These are phyloP conservation scores for Madurella fahalii DNA, from an alignment of 2,329 filamentous ascomycete genomes.

Conservation along the genomic window DNA sequence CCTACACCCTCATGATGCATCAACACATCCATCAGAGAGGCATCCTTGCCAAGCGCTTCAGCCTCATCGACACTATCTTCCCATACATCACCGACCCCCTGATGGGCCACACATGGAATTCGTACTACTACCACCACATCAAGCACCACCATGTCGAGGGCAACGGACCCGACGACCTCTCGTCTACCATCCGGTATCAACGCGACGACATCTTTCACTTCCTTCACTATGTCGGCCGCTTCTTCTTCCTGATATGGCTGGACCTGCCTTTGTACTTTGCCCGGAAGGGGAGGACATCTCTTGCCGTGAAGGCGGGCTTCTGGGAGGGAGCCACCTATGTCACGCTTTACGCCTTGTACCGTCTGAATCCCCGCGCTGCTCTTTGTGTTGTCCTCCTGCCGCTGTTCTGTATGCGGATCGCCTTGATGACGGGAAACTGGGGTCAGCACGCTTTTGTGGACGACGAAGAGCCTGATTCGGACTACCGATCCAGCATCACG, in stretches of 20 bases:
- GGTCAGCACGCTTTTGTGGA: constrained; percentile 81
- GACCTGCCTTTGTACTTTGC: constrained; percentile 73
- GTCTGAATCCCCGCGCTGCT: constrained; percentile 51
- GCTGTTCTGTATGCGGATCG: constrained; percentile 61
- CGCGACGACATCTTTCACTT: constrained; percentile 65
- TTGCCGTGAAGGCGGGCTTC: constrained; percentile 43
- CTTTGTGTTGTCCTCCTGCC: constrained; percentile 65
- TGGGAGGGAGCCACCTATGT: constrained; percentile 60
- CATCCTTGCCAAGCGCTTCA: constrained; percentile 49
- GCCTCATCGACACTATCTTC: constrained; percentile 59
- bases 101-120: constrained; percentile 82
- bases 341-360: constrained; percentile 35
- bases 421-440: constrained; percentile 80
- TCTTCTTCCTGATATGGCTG: constrained; percentile 56
- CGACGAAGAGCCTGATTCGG: constrained; percentile 67
- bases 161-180: constrained; percentile 73
- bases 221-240: constrained; percentile 67
- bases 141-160: constrained; percentile 80
- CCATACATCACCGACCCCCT: constrained; percentile 72
- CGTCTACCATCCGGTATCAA: constrained; percentile 72
- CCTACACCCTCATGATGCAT: constrained; percentile 78
- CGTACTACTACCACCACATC: constrained; percentile 80
- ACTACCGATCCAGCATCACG: constrained; percentile 75
- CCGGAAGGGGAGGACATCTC: constrained; percentile 52
- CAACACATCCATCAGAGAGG: constrained; percentile 79